Evolutionary conservation across 208 protist genomes (phyloP).

Genomic region (Trypanosoma grayi): DNA sequence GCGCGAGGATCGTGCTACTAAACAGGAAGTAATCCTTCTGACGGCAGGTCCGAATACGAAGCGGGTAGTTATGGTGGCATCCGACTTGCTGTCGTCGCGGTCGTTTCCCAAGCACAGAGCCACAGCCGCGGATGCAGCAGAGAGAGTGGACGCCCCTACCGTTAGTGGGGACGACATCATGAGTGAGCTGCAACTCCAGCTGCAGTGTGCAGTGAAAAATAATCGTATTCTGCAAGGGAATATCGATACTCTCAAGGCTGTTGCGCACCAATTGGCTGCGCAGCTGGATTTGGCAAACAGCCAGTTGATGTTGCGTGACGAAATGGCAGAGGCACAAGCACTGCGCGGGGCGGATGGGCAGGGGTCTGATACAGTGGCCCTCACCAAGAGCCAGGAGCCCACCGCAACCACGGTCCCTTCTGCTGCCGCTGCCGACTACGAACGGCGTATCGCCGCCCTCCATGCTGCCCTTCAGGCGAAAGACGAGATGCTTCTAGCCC

Average conservation of each 20-base stretch:
- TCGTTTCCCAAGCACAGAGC: too few species aligned
- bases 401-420: too few species aligned
- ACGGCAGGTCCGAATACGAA: too few species aligned
- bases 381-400: too few species aligned
- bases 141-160: neutral
- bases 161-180: neutral
- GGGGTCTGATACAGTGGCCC: neutral
- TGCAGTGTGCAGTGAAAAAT: conserved; percentile 10
- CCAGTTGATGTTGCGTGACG: conserved; percentile 10
- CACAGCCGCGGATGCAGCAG: too few species aligned
- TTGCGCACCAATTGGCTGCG: conserved; percentile 20
- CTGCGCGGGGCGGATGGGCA: neutral
- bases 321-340: neutral
- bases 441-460: conserved; percentile 16
- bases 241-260: conserved; percentile 35
- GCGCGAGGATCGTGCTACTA: too few species aligned
- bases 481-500: conserved; percentile 9
- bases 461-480: conserved; percentile 9
- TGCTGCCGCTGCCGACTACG: conserved; percentile 3
- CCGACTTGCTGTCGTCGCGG: too few species aligned
- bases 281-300: conserved; percentile 30
- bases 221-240: conserved; percentile 28
- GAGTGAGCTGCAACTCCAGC: neutral
- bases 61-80: too few species aligned
- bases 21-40: too few species aligned